Conservation (phyloP, 257 asterid genomes). For the Pogostemon cablin region DNA sequence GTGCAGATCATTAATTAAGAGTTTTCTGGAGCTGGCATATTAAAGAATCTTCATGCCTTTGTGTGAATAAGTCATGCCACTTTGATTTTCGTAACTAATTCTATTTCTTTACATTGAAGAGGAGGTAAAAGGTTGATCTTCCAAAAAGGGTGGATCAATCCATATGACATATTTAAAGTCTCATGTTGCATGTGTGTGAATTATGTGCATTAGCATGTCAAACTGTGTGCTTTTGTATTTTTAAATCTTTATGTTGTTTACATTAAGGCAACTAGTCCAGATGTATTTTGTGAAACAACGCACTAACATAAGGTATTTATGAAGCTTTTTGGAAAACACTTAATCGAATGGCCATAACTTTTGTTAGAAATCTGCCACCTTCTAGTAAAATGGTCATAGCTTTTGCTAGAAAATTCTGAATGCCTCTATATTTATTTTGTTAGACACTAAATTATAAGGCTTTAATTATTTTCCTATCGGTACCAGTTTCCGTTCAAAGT, state of each 20-base stretch:
- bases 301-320: too few relatives aligned
- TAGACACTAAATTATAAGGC: too few relatives aligned
- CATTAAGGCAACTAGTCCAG: conserved; percentile 81
- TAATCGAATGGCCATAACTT: too few relatives aligned
- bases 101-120: conserved; percentile 48
- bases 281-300: too few relatives aligned
- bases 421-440: too few relatives aligned
- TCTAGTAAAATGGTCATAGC: too few relatives aligned
- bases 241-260: conserved; percentile 22
- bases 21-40: conserved; percentile 74
- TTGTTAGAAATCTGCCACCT: too few relatives aligned
- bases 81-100: conserved; percentile 22
- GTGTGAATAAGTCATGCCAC: conserved; percentile 91
- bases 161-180: conserved; percentile 28
- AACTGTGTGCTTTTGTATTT: not conserved
- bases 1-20: conserved; percentile 81
- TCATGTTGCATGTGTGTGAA: conserved; percentile 7
- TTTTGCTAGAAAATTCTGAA: too few relatives aligned
- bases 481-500: too few relatives aligned
- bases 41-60: conserved; percentile 94
- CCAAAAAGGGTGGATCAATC: conserved; percentile 92
- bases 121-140: conserved; percentile 78
- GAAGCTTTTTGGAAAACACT: too few relatives aligned
- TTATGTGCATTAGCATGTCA: conserved; percentile 14
- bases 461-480: too few relatives aligned